A percentile compares a stretch with the other conserved stretches of the same genome.
These are phyloP conservation scores for Geranium brycei DNA, from an alignment of 345 rosid species.

Conservation along the genomic window DNA sequence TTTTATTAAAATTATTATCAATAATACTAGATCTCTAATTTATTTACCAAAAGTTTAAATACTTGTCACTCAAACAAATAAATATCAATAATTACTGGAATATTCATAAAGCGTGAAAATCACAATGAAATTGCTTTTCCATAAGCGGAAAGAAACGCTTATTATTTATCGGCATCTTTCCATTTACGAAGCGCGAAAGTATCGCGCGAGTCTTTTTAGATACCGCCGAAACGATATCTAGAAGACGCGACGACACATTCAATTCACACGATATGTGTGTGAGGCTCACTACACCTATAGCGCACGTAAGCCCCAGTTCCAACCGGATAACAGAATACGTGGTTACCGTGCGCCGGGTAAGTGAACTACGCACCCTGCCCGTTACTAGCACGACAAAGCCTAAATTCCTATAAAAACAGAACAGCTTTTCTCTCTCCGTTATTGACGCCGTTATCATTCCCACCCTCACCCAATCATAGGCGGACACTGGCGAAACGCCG, in stretches of 20 bases:
- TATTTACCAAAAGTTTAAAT: too few relatives aligned
- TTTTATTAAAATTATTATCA: too few relatives aligned
- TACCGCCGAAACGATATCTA: not conserved
- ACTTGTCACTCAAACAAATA: too few relatives aligned
- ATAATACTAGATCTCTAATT: too few relatives aligned
- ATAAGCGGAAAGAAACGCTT: too few relatives aligned
- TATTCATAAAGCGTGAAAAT: too few relatives aligned
- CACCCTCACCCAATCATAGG: slow-evolving; percentile 8
- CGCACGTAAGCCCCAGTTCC: not conserved
- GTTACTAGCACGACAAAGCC: slow-evolving; percentile 31
- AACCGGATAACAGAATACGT: slow-evolving; percentile 5
- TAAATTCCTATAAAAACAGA: slow-evolving; percentile 21
- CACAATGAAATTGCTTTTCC: too few relatives aligned
- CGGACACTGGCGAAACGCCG: slow-evolving; percentile 14
- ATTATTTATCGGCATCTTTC: too few relatives aligned
- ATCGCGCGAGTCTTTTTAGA: too few relatives aligned
- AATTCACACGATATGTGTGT: slow-evolving; percentile 18
- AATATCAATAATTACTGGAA: too few relatives aligned
- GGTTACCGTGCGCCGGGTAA: slow-evolving; percentile 5
- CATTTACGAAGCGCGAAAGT: too few relatives aligned
- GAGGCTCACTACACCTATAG: not conserved
- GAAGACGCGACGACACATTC: not conserved
- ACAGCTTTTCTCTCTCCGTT: slow-evolving; percentile 22
- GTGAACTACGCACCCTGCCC: slow-evolving; percentile 14
- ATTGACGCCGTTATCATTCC: slow-evolving; percentile 2